Conservation (phyloP, 441 rosid genomes). For the Populus tomentosa region DNA sequence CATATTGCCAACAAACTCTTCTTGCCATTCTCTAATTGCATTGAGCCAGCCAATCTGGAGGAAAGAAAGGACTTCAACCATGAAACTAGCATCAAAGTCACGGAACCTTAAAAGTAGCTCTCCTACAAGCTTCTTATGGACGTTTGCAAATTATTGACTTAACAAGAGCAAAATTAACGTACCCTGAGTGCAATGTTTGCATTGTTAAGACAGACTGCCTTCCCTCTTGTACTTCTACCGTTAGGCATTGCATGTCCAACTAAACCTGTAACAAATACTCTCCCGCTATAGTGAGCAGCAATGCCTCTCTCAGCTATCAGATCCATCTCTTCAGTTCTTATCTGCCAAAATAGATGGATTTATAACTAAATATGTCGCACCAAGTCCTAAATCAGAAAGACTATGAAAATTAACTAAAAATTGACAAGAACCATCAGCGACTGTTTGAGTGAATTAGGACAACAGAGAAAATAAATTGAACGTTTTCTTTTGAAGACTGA, state of each 20-base stretch:
- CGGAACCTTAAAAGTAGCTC: constrained; percentile 13
- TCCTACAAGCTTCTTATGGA: constrained; percentile 22
- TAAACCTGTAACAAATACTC: constrained; percentile 64
- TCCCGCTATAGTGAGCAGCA: constrained; percentile 97
- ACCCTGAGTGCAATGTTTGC: constrained; percentile 97
- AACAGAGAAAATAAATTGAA: not conserved
- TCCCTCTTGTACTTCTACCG: constrained; percentile 71
- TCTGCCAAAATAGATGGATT: constrained; percentile 37
- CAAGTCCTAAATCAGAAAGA: not conserved
- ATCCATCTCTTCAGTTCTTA: constrained; percentile 97
- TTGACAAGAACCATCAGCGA: not conserved
- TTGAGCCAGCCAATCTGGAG: constrained; percentile 97
- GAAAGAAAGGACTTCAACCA: constrained; percentile 38
- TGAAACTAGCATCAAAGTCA: constrained; percentile 33
- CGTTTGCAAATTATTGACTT: constrained; percentile 13
- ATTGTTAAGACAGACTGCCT: constrained; percentile 78
- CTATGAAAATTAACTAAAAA: not conserved
- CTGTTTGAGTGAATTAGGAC: not conserved
- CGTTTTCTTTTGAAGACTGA: no score
- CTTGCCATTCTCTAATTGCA: constrained; percentile 99
- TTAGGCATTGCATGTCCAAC: constrained; percentile 65
- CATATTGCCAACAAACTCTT: constrained; percentile 99
- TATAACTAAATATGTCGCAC: not conserved
- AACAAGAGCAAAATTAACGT: constrained; percentile 23
- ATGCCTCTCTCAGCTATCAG: constrained; percentile 97